phyloP scores from a whole-genome alignment of 1,284 basidiomycete species.

The Cryptococcus hybrid region DNA sequence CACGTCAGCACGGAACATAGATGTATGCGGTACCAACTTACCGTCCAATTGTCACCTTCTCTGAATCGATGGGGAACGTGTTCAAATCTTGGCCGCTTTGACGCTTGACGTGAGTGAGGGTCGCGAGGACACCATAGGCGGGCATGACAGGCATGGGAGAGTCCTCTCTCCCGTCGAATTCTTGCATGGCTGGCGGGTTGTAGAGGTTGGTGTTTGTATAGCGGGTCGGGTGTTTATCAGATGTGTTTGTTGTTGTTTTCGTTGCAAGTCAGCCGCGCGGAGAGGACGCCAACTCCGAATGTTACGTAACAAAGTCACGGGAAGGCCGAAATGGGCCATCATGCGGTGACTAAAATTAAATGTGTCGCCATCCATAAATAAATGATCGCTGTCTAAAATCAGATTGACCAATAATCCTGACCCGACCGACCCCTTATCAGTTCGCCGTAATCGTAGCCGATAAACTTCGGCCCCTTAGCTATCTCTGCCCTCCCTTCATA shows the following conservation, averaged over 20 bases:
- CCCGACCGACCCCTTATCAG: too few species aligned
- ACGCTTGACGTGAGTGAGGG: constrained; percentile 29
- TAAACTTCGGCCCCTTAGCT: too few species aligned
- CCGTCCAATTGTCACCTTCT: constrained; percentile 41
- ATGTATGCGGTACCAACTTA: constrained; percentile 9
- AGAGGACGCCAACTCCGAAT: neutral
- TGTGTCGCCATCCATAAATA: neutral
- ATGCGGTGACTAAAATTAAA: too few species aligned
- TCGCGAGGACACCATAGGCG: constrained; percentile 20
- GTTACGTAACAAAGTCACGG: neutral
- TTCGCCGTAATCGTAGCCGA: too few species aligned
- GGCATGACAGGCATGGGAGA: constrained; percentile 15
- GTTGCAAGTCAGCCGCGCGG: neutral
- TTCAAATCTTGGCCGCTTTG: constrained; percentile 30
- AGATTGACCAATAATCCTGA: too few species aligned
- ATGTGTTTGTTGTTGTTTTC: neutral
- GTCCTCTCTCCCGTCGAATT: constrained; percentile 8
- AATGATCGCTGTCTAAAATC: neutral
- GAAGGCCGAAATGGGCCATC: neutral
- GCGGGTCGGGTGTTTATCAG: neutral
- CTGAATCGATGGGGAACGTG: constrained; percentile 34
- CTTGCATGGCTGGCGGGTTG: neutral
- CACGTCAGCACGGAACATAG: neutral
- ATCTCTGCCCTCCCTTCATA: too few species aligned
- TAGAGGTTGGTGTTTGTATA: neutral